These are phyloP conservation scores for Azolla pinnata DNA, from an alignment of 75 land plant species.

Conservation along the genomic window DNA sequence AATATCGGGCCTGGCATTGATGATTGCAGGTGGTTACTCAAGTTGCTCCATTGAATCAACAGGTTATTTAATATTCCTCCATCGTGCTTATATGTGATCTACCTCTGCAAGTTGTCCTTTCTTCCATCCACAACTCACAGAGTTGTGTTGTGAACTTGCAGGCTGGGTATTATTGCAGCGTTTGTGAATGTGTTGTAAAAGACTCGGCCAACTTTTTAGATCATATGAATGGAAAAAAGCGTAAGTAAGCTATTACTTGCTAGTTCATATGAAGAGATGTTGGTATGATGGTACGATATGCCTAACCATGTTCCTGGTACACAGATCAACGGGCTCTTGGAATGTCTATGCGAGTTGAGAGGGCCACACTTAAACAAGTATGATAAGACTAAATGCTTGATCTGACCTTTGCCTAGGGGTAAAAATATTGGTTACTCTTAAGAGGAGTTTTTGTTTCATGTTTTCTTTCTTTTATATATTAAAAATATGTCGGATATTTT, in stretches of 20 bases:
- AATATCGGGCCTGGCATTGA: neutral
- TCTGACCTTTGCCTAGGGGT: too few species aligned
- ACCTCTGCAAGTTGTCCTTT: neutral
- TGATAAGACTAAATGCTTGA: neutral
- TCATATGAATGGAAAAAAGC: conserved; percentile 98
- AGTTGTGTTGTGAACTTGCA: conserved; percentile 20
- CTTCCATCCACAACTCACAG: neutral
- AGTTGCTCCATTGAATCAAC: conserved; percentile 89
- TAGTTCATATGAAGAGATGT: neutral
- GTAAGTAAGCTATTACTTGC: conserved; percentile 26
- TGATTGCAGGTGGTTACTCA: conserved; percentile 81
- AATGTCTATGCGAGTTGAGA: conserved; percentile 97
- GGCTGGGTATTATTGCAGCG: conserved; percentile 96
- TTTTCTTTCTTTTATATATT: neutral
- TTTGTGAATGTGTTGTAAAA: conserved; percentile 95
- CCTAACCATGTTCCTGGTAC: neutral
- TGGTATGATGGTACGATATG: neutral
- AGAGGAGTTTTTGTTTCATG: neutral
- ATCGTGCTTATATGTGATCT: neutral
- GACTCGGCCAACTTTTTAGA: conserved; percentile 97
- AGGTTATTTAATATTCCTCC: conserved; percentile 36
- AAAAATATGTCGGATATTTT: neutral
- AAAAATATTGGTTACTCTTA: too few species aligned
- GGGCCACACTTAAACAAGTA: conserved; percentile 59
- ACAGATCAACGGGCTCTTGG: conserved; percentile 95